phyloP scores from a whole-genome alignment of 192 early-diverging fungal genomes.

The Coemansia guatemalensis region DNA sequence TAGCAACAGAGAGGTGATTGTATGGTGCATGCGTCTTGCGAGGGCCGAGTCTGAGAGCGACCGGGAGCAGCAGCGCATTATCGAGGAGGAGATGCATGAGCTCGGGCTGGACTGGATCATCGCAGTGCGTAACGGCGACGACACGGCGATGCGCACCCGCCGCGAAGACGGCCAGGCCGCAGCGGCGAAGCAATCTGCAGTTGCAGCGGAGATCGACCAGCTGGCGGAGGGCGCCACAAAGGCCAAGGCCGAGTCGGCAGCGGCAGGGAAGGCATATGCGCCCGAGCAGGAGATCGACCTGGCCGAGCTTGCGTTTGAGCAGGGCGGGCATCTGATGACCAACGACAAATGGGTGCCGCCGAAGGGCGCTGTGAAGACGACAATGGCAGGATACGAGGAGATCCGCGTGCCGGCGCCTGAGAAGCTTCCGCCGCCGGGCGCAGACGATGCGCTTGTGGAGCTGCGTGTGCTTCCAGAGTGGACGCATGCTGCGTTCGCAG shows the following conservation, averaged over 20 bases:
- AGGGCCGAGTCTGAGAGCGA: conserved; percentile 60
- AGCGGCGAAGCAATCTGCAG: conserved; percentile 6
- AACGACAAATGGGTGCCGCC: conserved; percentile 94
- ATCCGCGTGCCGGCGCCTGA: conserved; percentile 92
- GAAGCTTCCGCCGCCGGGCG: conserved; percentile 57
- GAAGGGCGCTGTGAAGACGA: conserved; percentile 86
- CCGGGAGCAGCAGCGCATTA: conserved; percentile 52
- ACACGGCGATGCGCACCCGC: neutral
- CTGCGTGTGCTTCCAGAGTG: conserved; percentile 74
- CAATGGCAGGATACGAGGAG: conserved; percentile 91
- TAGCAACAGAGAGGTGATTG: conserved; percentile 82
- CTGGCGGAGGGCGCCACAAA: neutral
- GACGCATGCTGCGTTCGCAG: conserved; percentile 74
- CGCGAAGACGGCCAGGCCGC: neutral
- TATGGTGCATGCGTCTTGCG: conserved; percentile 89
- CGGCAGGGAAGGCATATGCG: conserved; percentile 20
- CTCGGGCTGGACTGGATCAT: conserved; percentile 72
- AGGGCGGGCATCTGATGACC: conserved; percentile 97
- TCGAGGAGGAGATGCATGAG: conserved; percentile 71
- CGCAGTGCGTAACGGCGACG: conserved; percentile 51
- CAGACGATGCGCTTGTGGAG: conserved; percentile 64
- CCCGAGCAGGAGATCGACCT: conserved; percentile 62
- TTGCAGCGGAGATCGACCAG: neutral
- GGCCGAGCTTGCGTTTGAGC: conserved; percentile 80
- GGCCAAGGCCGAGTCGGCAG: neutral